Evolutionary conservation across 331 rosid species (phyloP).

Genomic region (Acacia concinna): DNA sequence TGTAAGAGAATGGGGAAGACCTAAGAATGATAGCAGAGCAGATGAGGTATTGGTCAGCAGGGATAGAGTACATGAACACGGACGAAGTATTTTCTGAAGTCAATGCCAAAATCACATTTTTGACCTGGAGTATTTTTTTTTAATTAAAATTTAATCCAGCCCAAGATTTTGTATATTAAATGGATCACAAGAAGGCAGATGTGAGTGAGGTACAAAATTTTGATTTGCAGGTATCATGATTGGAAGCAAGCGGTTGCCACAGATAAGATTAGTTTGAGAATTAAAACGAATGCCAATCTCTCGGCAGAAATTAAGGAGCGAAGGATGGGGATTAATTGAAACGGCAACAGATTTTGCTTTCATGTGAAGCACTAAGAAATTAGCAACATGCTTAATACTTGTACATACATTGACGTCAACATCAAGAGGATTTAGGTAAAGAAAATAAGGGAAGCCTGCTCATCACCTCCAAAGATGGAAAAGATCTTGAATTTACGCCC

Average conservation of each 20-base stretch:
- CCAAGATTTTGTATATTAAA: neutral
- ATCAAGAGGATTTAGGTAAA: neutral
- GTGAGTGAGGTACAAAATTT: neutral
- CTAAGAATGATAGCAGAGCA: neutral
- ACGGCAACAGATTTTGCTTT: neutral
- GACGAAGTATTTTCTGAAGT: neutral
- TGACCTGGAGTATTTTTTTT: neutral
- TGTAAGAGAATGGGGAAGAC: neutral
- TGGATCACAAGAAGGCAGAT: neutral
- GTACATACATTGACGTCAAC: conserved; percentile 9
- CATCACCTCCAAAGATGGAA: neutral
- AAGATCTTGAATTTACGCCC: neutral
- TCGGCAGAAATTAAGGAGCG: conserved; percentile 39
- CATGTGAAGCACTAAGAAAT: conserved; percentile 11
- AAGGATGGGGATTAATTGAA: conserved; percentile 1
- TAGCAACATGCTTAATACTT: neutral
- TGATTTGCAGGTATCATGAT: neutral
- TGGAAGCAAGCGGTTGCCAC: neutral
- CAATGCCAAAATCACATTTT: neutral
- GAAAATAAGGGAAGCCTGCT: neutral
- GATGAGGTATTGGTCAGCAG: neutral
- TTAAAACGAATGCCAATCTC: neutral
- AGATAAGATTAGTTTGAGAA: too few relatives aligned
- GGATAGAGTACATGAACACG: neutral
- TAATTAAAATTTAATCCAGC: neutral